These are phyloP conservation scores for Trichoderma sp. DNA, from an alignment of 2,329 filamentous ascomycete genomes.

Conservation along the genomic window DNA sequence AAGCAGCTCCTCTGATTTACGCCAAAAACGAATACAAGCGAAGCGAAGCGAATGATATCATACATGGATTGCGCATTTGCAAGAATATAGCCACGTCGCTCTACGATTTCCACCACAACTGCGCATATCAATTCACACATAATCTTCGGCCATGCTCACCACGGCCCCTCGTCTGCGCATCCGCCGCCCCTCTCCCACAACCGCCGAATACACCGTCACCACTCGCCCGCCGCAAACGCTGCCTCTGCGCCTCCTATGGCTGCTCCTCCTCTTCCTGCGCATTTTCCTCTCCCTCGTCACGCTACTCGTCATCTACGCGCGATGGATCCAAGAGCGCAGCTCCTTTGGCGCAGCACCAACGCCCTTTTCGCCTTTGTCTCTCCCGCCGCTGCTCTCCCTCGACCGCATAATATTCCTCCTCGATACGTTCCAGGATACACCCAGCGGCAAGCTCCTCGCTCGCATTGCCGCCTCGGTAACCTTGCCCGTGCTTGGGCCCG, in stretches of 20 bases:
- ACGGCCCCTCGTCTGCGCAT: conserved; percentile 61
- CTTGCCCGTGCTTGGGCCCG: conserved; percentile 43
- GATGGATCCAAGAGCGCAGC: conserved; percentile 44
- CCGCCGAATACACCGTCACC: conserved; percentile 89
- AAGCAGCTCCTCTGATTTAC: not conserved
- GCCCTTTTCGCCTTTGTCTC: conserved; percentile 17
- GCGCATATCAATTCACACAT: not conserved
- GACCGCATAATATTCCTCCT: conserved; percentile 35
- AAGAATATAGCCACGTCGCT: too few relatives aligned
- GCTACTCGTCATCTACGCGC: conserved; percentile 53
- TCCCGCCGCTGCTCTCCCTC: conserved; percentile 27
- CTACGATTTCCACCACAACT: too few relatives aligned
- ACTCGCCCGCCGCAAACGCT: conserved; percentile 64
- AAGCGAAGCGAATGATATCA: not conserved
- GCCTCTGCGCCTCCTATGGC: conserved; percentile 49
- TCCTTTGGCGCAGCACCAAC: conserved; percentile 25
- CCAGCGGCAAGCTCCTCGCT: conserved; percentile 38
- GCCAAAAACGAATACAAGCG: not conserved
- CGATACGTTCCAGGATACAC: conserved; percentile 34
- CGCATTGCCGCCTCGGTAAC: conserved; percentile 41
- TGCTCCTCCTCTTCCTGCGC: conserved; percentile 47
- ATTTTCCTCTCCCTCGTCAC: conserved; percentile 46
- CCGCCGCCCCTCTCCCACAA: conserved; percentile 77
- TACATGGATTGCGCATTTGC: not conserved
- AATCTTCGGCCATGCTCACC: conserved; percentile 56